Evolutionary conservation across 148 eudicot genomes (phyloP).

Genomic region (Rhododendron griersonianum): DNA sequence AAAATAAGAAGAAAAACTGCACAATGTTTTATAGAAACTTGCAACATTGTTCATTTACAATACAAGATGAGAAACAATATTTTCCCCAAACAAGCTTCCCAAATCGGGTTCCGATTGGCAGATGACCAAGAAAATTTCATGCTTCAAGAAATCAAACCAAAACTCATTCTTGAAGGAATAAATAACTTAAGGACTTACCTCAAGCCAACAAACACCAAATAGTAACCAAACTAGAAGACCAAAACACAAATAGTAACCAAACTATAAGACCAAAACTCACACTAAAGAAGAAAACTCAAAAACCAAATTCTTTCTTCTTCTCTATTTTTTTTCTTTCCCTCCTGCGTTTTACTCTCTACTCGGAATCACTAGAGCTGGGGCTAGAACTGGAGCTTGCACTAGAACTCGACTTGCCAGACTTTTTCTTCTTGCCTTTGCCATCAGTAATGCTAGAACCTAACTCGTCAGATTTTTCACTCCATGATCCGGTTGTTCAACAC

Average conservation of each 20-base stretch:
- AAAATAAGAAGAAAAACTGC: conserved; percentile 1
- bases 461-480: conserved; percentile 14
- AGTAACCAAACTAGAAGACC: conserved; percentile 14
- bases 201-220: conserved; percentile 6
- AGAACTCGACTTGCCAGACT: conserved; percentile 19
- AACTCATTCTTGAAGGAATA: conserved; percentile 38
- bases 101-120: not conserved
- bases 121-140: conserved; percentile 7
- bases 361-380: conserved; percentile 40
- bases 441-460: not conserved
- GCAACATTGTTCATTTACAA: not conserved
- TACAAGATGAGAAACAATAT: conserved; percentile 15
- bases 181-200: not conserved
- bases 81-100: conserved; percentile 9
- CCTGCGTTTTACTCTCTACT: conserved; percentile 14
- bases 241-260: conserved; percentile 5
- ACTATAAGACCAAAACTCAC: conserved; percentile 14
- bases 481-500: conserved; percentile 9
- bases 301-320: conserved; percentile 4
- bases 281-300: conserved; percentile 15
- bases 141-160: conserved; percentile 39
- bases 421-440: conserved; percentile 17
- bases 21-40: conserved; percentile 2
- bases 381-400: conserved; percentile 31
- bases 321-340: not conserved